Evolutionary conservation across 257 asterid genomes (phyloP).

Genomic region (Scutellaria barbata): DNA sequence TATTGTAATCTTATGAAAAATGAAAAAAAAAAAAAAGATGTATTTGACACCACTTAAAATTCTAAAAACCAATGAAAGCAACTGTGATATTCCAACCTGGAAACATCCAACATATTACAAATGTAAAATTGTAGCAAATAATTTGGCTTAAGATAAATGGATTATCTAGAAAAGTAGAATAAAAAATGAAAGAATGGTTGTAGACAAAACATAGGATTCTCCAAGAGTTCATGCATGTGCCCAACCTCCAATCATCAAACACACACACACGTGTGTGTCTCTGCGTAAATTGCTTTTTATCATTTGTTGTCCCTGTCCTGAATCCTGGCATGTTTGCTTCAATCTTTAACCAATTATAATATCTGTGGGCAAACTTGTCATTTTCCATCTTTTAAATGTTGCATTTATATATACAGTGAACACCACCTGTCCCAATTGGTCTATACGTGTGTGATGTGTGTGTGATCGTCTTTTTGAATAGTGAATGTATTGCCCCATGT

Average conservation of each 20-base stretch:
- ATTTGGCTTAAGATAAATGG: neutral
- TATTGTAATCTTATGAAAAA: too few species aligned
- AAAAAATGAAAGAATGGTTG: neutral
- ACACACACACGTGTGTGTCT: neutral
- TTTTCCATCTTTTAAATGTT: neutral
- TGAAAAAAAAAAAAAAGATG: too few species aligned
- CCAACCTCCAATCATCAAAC: slow-evolving; percentile 5
- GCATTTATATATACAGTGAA: too few species aligned
- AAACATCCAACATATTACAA: neutral
- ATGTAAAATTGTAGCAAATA: neutral
- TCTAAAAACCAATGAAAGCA: slow-evolving; percentile 7
- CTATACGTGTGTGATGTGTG: too few species aligned
- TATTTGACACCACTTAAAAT: too few species aligned
- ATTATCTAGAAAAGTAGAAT: neutral
- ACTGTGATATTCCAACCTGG: neutral
- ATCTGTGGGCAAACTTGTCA: slow-evolving; percentile 6
- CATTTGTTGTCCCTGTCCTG: slow-evolving; percentile 35
- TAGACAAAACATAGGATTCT: slow-evolving; percentile 43
- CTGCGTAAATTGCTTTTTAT: neutral
- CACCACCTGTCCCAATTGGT: too few species aligned
- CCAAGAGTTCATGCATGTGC: slow-evolving; percentile 30
- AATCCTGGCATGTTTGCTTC: slow-evolving; percentile 31
- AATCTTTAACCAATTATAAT: slow-evolving; percentile 19
- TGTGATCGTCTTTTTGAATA: too few species aligned
- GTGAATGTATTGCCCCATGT: too few species aligned